These are phyloP conservation scores for Piper betle DNA, from an alignment of 164 flowering plant species.

Conservation along the genomic window DNA sequence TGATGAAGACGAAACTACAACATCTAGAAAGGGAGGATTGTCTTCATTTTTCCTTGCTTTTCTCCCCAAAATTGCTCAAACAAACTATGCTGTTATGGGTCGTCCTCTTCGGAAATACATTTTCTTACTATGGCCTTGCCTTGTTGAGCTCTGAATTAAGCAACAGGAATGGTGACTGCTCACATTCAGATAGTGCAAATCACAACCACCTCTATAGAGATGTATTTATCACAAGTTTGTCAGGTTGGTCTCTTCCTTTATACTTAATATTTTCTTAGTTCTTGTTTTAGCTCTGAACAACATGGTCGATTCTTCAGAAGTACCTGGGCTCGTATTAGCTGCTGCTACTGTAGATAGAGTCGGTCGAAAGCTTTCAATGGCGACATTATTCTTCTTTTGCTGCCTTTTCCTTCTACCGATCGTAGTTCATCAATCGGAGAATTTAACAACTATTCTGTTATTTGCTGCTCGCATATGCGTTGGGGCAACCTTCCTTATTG, in stretches of 20 bases:
- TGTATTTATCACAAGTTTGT: slow-evolving; percentile 77
- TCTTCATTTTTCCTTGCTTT: slow-evolving; percentile 40
- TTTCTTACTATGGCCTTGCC: slow-evolving; percentile 87
- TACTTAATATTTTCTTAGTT: not conserved
- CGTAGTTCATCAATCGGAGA: slow-evolving; percentile 30
- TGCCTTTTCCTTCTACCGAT: slow-evolving; percentile 61
- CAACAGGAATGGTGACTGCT: slow-evolving; percentile 30
- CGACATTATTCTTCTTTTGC: slow-evolving; percentile 39
- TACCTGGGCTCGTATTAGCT: slow-evolving; percentile 75
- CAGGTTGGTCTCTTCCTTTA: slow-evolving; percentile 33
- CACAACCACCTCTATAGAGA: slow-evolving; percentile 34
- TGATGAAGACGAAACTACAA: slow-evolving; percentile 9
- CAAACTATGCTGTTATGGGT: slow-evolving; percentile 80
- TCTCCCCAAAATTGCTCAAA: slow-evolving; percentile 54
- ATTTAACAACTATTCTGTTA: slow-evolving; percentile 35
- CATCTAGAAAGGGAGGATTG: slow-evolving; percentile 18
- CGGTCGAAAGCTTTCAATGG: slow-evolving; percentile 79
- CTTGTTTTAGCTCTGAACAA: not conserved
- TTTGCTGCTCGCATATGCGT: too few relatives aligned
- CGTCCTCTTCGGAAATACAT: slow-evolving; percentile 82
- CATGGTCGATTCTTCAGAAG: slow-evolving; percentile 27
- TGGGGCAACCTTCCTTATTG: too few relatives aligned
- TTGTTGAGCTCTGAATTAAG: slow-evolving; percentile 68
- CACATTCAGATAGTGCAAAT: slow-evolving; percentile 16
- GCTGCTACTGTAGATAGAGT: slow-evolving; percentile 61